Percentiles rank a stretch among this genome's conserved stretches.
Evolutionary conservation across 371 early-diverging fungal species (phyloP).

Genomic region (Apophysomyces sp.): DNA sequence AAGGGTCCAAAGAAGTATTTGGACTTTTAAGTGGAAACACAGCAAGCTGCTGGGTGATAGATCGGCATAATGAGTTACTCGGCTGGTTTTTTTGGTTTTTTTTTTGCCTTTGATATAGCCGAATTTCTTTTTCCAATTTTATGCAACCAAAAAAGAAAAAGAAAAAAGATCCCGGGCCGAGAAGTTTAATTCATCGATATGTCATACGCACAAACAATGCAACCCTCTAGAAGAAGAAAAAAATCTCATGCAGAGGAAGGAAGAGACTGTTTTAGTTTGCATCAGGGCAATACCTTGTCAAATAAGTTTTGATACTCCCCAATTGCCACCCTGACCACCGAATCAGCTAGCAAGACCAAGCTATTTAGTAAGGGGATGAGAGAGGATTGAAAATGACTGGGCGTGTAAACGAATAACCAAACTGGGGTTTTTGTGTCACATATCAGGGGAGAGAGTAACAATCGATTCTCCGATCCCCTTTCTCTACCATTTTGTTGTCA

Average conservation of each 20-base stretch:
- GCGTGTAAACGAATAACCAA: not conserved
- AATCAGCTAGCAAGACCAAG: not conserved
- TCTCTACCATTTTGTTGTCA: constrained; percentile 2
- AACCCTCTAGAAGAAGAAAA: not conserved
- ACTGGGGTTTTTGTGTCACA: not conserved
- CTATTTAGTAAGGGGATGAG: too few relatives aligned
- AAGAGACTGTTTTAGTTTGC: not conserved
- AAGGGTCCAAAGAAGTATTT: not conserved
- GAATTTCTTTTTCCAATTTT: not conserved
- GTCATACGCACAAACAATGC: constrained; percentile 3
- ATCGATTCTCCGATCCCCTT: not conserved
- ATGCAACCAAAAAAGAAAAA: not conserved
- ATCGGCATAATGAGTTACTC: constrained; percentile 1
- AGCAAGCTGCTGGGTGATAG: not conserved
- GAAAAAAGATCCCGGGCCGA: not conserved
- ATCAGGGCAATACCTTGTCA: not conserved
- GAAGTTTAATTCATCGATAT: not conserved
- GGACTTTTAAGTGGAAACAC: not conserved
- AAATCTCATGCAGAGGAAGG: not conserved
- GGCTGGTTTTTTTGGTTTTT: not conserved
- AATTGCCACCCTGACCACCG: not conserved
- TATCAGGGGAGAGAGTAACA: not conserved
- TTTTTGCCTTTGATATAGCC: constrained; percentile 1
- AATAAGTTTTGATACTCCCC: too few relatives aligned
- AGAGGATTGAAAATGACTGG: too few relatives aligned